Percentiles rank a stretch among this genome's conserved stretches.
Conservation (phyloP, 805 yeast species). For the Lipomyces yamanashiensis region DNA sequence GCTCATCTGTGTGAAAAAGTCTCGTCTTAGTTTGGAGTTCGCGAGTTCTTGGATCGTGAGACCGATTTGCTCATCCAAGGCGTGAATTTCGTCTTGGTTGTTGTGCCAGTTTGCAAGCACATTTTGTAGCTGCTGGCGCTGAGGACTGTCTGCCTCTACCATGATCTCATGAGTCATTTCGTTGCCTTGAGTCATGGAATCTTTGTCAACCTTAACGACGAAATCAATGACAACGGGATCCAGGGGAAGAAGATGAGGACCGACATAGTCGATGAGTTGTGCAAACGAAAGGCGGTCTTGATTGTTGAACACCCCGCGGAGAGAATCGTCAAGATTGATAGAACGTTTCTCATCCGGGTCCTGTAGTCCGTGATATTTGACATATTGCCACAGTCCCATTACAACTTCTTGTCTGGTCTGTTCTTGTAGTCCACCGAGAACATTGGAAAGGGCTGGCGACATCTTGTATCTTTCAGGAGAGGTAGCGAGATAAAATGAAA, state of each 20-base stretch:
- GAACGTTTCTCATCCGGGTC: slow-evolving; percentile 60
- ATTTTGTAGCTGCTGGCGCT: slow-evolving; percentile 43
- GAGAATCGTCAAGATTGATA: slow-evolving; percentile 56
- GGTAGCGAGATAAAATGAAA: slow-evolving; percentile 81
- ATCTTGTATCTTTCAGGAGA: slow-evolving; percentile 69
- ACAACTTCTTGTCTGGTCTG: slow-evolving; percentile 86
- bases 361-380: slow-evolving; percentile 66
- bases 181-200: slow-evolving; percentile 54
- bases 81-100: slow-evolving; percentile 50
- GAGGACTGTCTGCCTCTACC: slow-evolving; percentile 54
- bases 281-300: slow-evolving; percentile 65
- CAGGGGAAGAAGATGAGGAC: slow-evolving; percentile 71
- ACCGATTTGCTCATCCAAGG: slow-evolving; percentile 52
- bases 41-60: slow-evolving; percentile 57
- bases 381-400: slow-evolving; percentile 78
- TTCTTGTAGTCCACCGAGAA: slow-evolving; percentile 71
- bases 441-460: slow-evolving; percentile 65
- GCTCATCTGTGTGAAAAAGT: slow-evolving; percentile 74
- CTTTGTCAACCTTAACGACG: slow-evolving; percentile 73
- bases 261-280: slow-evolving; percentile 70
- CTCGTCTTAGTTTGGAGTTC: slow-evolving; percentile 65
- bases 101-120: slow-evolving; percentile 49
- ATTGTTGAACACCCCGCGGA: slow-evolving; percentile 52
- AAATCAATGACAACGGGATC: slow-evolving; percentile 81
- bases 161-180: slow-evolving; percentile 73